A percentile compares a stretch with the other conserved stretches of the same genome.
Conservation (phyloP, 768 basidiomycete genomes). For the Tubosaeta brunneosetosa region DNA sequence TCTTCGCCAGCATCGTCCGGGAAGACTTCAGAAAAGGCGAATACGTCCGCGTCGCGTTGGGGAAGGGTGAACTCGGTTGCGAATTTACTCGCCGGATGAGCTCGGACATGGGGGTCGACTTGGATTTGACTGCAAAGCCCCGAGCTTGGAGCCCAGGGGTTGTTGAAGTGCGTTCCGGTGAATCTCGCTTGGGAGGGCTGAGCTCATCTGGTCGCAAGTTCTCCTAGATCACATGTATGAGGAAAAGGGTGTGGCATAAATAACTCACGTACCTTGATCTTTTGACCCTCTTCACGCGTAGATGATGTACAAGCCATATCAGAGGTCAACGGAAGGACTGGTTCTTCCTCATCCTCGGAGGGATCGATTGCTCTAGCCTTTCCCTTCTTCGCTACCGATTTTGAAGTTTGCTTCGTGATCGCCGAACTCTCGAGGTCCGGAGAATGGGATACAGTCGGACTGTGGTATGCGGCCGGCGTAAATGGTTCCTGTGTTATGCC, state of each 20-base stretch:
- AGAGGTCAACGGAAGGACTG: not conserved
- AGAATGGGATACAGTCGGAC: conserved; percentile 1
- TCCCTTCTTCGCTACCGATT: conserved; percentile 19
- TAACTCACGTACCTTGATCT: conserved; percentile 13
- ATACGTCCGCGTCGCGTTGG: conserved; percentile 35
- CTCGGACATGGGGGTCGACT: conserved; percentile 65
- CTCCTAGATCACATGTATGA: conserved; percentile 10
- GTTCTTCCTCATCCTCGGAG: conserved; percentile 25
- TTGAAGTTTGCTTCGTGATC: conserved; percentile 19
- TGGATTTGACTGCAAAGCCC: conserved; percentile 47
- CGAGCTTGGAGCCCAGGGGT: conserved; percentile 12
- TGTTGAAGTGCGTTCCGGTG: conserved; percentile 6
- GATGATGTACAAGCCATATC: not conserved
- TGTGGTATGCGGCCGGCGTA: not conserved
- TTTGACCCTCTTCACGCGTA: conserved; percentile 3
- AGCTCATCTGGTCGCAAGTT: conserved; percentile 6
- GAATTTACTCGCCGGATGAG: conserved; percentile 70
- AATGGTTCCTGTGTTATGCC: conserved; percentile 1
- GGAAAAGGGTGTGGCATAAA: not conserved
- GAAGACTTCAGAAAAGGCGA: conserved; percentile 67
- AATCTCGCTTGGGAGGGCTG: conserved; percentile 1
- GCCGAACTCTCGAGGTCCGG: not conserved
- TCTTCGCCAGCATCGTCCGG: conserved; percentile 54
- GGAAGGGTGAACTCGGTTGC: conserved; percentile 54
- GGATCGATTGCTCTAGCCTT: conserved; percentile 26